A percentile compares a stretch with the other conserved stretches of the same genome.
Conservation (phyloP, 306 rosid species). For the Lotus japonicus region DNA sequence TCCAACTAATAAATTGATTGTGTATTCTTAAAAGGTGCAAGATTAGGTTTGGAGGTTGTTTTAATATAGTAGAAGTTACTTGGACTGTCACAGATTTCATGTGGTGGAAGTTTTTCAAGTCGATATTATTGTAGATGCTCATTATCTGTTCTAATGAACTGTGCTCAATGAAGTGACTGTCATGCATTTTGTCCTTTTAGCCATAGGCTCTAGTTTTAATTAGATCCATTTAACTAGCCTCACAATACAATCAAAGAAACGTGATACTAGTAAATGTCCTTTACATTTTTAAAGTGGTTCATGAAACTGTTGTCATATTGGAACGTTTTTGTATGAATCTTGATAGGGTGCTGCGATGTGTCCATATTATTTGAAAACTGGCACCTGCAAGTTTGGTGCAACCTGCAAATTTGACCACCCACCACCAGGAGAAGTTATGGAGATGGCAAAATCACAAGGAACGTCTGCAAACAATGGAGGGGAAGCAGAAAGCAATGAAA, state of each 20-base stretch:
- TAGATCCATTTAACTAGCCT: background rate
- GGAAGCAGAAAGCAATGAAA: conserved; percentile 26
- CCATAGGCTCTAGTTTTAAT: background rate
- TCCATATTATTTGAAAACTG: conserved; percentile 90
- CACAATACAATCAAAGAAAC: background rate
- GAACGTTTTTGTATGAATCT: background rate
- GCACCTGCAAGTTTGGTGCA: conserved; percentile 82
- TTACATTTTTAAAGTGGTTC: background rate
- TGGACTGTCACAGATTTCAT: background rate
- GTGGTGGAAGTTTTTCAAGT: background rate
- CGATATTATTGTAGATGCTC: background rate
- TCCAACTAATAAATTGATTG: background rate
- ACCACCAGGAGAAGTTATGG: conserved; percentile 94
- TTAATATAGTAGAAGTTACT: background rate
- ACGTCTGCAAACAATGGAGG: conserved; percentile 24
- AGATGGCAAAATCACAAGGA: conserved; percentile 51
- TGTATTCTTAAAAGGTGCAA: background rate
- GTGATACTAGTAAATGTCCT: background rate
- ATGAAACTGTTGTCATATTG: background rate
- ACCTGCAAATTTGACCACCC: conserved; percentile 97
- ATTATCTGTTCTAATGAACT: background rate
- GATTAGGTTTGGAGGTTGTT: background rate
- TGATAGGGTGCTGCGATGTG: conserved; percentile 73
- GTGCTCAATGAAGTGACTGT: background rate
- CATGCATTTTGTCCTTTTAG: conserved; percentile 9